A percentile compares a stretch with the other conserved stretches of the same genome.
Conservation (phyloP, 371 early-diverging fungal species). For the Apophysomyces variabilis region DNA sequence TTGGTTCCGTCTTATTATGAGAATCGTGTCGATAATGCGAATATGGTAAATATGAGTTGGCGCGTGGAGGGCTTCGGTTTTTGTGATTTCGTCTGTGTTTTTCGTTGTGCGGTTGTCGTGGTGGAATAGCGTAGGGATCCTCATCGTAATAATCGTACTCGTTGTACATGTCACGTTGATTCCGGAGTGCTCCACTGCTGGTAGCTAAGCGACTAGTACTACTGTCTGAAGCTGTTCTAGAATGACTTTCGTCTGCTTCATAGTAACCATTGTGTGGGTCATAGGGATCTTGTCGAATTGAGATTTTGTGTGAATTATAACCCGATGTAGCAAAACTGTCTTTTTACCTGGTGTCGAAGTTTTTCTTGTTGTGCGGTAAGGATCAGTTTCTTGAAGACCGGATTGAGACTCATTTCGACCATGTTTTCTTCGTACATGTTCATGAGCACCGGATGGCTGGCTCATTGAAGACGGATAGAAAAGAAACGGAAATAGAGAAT, state of each 20-base stretch:
- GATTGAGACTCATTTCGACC: conserved; percentile 15
- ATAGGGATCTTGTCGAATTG: conserved; percentile 15
- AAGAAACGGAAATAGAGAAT: background rate
- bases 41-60: conserved; percentile 52
- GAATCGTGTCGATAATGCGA: conserved; percentile 42
- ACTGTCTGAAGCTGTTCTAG: conserved; percentile 47
- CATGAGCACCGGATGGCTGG: conserved; percentile 16
- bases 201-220: conserved; percentile 39
- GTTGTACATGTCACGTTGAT: conserved; percentile 14
- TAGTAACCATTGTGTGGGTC: conserved; percentile 13
- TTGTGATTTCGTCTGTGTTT: conserved; percentile 11
- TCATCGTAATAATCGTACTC: conserved; percentile 23
- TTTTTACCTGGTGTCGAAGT: conserved; percentile 38
- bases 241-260: conserved; percentile 30
- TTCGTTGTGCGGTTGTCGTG: conserved; percentile 19
- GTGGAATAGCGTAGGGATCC: conserved; percentile 46
- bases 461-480: conserved; percentile 11
- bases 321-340: background rate
- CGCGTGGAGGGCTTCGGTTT: conserved; percentile 24
- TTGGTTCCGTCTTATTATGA: conserved; percentile 25
- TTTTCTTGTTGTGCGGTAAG: conserved; percentile 40
- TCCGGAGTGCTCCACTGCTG: conserved; percentile 1
- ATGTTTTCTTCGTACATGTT: conserved; percentile 8
- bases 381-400: conserved; percentile 26
- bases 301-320: background rate